phyloP scores from a whole-genome alignment of 768 basidiomycete species.

The Naematelia encephala region DNA sequence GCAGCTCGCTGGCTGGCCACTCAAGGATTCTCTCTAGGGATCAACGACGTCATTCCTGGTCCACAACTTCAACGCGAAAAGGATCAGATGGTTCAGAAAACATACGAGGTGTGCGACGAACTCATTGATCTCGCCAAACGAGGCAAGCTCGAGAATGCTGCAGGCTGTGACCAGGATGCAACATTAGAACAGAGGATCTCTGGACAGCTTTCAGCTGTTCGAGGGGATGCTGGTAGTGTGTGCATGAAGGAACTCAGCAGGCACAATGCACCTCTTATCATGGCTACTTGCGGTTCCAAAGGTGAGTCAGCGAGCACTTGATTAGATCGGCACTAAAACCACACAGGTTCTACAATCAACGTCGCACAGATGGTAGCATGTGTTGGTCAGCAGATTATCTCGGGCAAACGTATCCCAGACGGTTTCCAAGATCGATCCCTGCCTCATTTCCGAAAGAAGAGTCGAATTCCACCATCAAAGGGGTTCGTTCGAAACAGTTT shows the following conservation, averaged over 20 bases:
- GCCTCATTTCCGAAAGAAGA: constrained; percentile 98
- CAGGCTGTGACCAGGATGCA: constrained; percentile 96
- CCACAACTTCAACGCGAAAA: constrained; percentile 75
- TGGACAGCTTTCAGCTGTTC: constrained; percentile 85
- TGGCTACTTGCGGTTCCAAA: constrained; percentile 99
- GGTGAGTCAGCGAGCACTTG: constrained; percentile 55
- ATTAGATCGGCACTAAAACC: constrained; percentile 18
- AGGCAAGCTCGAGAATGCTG: constrained; percentile 89
- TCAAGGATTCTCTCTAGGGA: constrained; percentile 94
- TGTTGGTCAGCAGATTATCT: constrained; percentile 98
- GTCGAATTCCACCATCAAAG: constrained; percentile 90
- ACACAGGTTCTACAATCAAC: constrained; percentile 92
- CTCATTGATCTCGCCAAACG: constrained; percentile 86
- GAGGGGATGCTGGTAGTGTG: constrained; percentile 92
- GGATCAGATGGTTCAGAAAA: constrained; percentile 76
- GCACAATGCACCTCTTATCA: constrained; percentile 94
- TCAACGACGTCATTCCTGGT: constrained; percentile 97
- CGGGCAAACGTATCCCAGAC: constrained; percentile 95
- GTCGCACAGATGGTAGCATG: constrained; percentile 99
- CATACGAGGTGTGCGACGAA: constrained; percentile 80
- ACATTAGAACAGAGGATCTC: constrained; percentile 97
- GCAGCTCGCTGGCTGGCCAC: constrained; percentile 95
- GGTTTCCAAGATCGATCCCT: constrained; percentile 98
- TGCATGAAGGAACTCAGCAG: constrained; percentile 98
- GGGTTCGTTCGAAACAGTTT: constrained; percentile 98